Evolutionary conservation across 2,329 filamentous ascomycete species (phyloP), one percentile per base, ranked within the genome.

Genomic region (Verticillium albo-atrum): DNA sequence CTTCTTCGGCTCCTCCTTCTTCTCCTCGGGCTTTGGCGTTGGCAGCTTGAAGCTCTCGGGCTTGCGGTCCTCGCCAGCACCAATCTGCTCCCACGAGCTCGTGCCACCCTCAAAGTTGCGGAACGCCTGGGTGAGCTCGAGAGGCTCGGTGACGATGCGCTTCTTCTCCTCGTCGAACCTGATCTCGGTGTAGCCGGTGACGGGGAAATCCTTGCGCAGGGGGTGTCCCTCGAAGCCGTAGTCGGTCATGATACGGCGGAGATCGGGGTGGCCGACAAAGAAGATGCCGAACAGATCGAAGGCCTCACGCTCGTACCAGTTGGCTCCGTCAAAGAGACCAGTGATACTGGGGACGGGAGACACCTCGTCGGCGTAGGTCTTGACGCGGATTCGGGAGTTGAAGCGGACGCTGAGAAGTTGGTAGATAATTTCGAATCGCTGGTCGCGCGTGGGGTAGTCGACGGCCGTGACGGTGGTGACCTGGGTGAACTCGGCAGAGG

Each of bases 161-260:
- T 99, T 99, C 90, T 97, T 99, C 84, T 99, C 96, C 79, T 99
- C 95, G 68, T 99, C 95, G 73, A 96, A 99, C 71, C 95, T 86
- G 67, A 99, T 89, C 81, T 99, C 96, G 34, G 95, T 99, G 81
- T 99, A 99, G 54, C 95, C 95, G 2, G 95, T 97, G 74, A 99
- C 79, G 25, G 95, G 95, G 81, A 99, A 99, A 74, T 99, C 95
- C 81, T 99, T 99, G 72, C 96, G 87, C 72, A 99, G 80, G 50
- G 95, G 95, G 79, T 99, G 95, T 57, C 95, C 95, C 75, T 99
- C 96, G 72, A 99, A 99, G 57, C 95, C 95, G 75, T 99, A 99
- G 75, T 99, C 95, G 66, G 95, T 99, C 94, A 99, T 96, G 79
- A 99, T 98, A 68, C 95, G 87, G 75, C 95, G 88, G 68, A 99